A percentile compares a stretch with the other conserved stretches of the same genome.
phyloP scores from a whole-genome alignment of 2,329 filamentous ascomycete species.

The Trichoderma atrobrunneum region DNA sequence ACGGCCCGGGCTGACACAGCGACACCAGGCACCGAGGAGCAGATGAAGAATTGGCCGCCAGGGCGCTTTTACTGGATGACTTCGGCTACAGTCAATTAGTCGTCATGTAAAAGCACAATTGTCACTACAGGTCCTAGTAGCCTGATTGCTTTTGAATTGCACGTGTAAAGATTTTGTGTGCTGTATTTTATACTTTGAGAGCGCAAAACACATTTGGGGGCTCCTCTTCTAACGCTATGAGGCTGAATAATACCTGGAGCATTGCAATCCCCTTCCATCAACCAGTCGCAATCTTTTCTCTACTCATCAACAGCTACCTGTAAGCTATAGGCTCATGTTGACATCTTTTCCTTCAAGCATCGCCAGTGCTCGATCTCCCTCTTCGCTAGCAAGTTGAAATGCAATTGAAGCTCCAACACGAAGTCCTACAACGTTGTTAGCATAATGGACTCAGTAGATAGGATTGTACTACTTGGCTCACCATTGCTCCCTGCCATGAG shows the following conservation, averaged over 20 bases:
- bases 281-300: no score
- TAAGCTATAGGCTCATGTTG: neutral
- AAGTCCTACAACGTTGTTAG: neutral
- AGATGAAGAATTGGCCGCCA: neutral
- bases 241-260: neutral
- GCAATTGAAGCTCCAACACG: slow-evolving; percentile 13
- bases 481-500: slow-evolving; percentile 15
- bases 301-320: no score
- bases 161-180: neutral
- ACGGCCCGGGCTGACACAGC: neutral
- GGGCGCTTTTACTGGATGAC: neutral
- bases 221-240: neutral
- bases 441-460: no score
- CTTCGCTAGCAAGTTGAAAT: slow-evolving; percentile 14
- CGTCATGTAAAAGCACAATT: neutral
- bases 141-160: neutral
- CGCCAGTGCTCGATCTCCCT: slow-evolving; percentile 13
- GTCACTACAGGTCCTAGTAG: neutral
- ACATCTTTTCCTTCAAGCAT: neutral
- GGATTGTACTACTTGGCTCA: neutral
- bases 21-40: neutral
- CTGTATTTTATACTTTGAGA: neutral
- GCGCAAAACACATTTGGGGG: neutral
- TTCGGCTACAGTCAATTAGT: neutral
- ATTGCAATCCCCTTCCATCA: neutral